phyloP scores from a whole-genome alignment of 129 eudicot species.

The Silybum marianum region DNA sequence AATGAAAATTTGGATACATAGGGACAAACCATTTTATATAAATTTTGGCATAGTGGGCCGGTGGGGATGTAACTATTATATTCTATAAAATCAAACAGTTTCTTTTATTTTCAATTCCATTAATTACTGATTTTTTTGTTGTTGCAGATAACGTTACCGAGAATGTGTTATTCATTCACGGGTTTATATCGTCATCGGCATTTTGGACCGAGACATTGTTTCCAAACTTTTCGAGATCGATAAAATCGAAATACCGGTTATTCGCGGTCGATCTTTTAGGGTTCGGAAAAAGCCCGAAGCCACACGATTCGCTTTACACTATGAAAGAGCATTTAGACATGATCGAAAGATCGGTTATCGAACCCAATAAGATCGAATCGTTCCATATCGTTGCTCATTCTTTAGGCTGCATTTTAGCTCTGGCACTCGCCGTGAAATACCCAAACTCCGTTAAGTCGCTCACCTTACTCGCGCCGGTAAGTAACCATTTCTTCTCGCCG shows the following conservation, averaged over 20 bases:
- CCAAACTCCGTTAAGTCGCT: conserved; percentile 76
- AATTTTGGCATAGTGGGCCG: no score
- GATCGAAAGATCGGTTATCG: conserved; percentile 77
- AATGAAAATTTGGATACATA: neutral
- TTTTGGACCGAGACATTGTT: conserved; percentile 86
- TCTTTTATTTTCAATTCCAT: neutral
- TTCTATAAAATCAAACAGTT: no score
- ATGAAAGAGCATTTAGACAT: conserved; percentile 86
- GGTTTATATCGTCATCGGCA: conserved; percentile 82
- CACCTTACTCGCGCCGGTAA: conserved; percentile 89
- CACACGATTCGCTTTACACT: conserved; percentile 77
- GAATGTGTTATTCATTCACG: conserved; percentile 88
- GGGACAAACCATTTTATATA: no score
- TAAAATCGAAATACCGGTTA: conserved; percentile 71
- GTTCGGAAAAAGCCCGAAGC: conserved; percentile 92
- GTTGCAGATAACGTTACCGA: conserved; percentile 56
- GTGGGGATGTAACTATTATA: no score
- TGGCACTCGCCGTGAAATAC: conserved; percentile 81
- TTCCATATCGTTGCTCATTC: conserved; percentile 98
- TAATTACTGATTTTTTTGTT: neutral
- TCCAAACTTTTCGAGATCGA: conserved; percentile 65
- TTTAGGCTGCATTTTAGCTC: conserved; percentile 79
- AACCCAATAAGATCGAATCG: conserved; percentile 61
- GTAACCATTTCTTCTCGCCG: conserved; percentile 6
- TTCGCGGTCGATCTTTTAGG: conserved; percentile 88